A percentile compares a stretch with the other conserved stretches of the same genome.
Conservation (phyloP, 805 yeast species). For the Danielia oregonensis region DNA sequence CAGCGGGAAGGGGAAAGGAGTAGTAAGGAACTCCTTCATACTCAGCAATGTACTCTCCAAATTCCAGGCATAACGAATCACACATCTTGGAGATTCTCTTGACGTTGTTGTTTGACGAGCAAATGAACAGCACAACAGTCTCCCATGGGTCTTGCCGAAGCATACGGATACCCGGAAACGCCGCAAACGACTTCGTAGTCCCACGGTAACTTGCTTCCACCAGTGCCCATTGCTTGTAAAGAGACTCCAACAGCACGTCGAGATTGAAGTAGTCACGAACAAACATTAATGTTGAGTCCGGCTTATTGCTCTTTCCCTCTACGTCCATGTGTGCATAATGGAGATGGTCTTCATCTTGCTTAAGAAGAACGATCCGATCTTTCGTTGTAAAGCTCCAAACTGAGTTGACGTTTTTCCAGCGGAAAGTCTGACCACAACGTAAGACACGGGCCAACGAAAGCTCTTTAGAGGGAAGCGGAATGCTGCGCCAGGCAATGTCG, state of each 20-base stretch:
- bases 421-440: constrained; percentile 82
- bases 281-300: constrained; percentile 36
- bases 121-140: constrained; percentile 81
- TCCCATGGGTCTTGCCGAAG: constrained; percentile 98
- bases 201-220: constrained; percentile 47
- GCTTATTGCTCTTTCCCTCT: constrained; percentile 10
- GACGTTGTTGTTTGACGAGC: constrained; percentile 94
- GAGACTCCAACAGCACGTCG: constrained; percentile 45
- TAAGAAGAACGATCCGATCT: constrained; percentile 60
- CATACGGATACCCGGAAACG: constrained; percentile 72
- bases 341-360: constrained; percentile 50
- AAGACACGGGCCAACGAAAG: constrained; percentile 61
- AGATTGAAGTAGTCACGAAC: constrained; percentile 71
- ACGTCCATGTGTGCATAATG: constrained; percentile 46
- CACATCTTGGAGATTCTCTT: constrained; percentile 93
- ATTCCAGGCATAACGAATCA: constrained; percentile 65
- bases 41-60: constrained; percentile 56
- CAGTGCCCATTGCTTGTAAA: constrained; percentile 60
- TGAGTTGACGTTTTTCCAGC: constrained; percentile 65
- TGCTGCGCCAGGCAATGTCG: constrained; percentile 12
- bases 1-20: constrained; percentile 70
- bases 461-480: constrained; percentile 34
- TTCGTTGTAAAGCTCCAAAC: constrained; percentile 64
- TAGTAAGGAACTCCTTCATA: constrained; percentile 56
- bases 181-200: constrained; percentile 28